Base-by-base conservation (phyloP, 306 rosid genomes). In the Cyclanthera cordifolia region DNA sequence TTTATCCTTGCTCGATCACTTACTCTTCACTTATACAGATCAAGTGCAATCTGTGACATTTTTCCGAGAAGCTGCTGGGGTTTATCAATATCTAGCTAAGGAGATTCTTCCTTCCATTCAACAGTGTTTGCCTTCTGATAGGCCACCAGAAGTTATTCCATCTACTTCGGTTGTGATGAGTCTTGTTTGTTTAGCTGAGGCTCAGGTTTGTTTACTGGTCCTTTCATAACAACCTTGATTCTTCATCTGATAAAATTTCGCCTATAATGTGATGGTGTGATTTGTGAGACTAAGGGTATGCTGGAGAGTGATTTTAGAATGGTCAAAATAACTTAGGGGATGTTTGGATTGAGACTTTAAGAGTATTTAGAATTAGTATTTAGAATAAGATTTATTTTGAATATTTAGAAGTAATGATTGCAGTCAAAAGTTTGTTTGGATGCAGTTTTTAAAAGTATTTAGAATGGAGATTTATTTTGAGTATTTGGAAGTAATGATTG, bases 41-140 rank as follows among this genome's bases (percentile, higher is more conserved):
- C 74, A 85, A 79, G 89, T 85, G 63, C 82, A 74, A 55, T 83
- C 95, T 64, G 80, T 79, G 64, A 80, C 91, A 67, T 69, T 73
- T 34, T 85, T 83, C 58, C 80, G 96, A 80, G 82, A 87, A 80
- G 95, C 96, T 69, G 85, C 95, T 24, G 96, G 96, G 20, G 77
- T 90, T 77, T 90, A 82, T 81, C 85, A 83, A 71, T 71, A 87
- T 78, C 75, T 87, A 24, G 91, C 91, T 54, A 66, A 77, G 49
- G 82, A 80, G 72, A 80, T 82, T 79, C 84, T 90, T 74, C 86
- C 89, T 54, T 20, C 61, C 32, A 72, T 87, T 25, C 59, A 76
- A 75, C 28, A 56, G 49, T 24, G 56, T 47, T 48, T 79, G 76
- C 73, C 85, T 72, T 73, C 67, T 37, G 91, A 83, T 70, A 79